Percentiles rank a stretch among this genome's conserved stretches.
phyloP scores from a whole-genome alignment of 2,329 filamentous ascomycete genomes.

The Tolypocladium tundrense region DNA sequence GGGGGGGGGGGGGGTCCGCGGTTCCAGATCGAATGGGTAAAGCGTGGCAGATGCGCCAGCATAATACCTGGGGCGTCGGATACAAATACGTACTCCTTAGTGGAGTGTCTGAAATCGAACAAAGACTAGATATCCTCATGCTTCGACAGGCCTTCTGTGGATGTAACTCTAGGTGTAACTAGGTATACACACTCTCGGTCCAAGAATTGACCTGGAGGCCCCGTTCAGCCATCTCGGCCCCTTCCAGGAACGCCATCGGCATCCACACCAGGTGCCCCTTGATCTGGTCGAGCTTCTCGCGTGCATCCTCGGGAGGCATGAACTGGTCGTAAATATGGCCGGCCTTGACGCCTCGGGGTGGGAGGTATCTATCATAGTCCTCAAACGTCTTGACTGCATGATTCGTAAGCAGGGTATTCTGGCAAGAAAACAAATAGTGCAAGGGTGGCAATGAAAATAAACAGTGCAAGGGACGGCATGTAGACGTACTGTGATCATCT shows the following conservation, averaged over 20 bases:
- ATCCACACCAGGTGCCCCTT: conserved; percentile 91
- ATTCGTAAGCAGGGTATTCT: conserved; percentile 4
- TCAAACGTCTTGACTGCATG: conserved; percentile 68
- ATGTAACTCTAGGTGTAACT: conserved; percentile 20
- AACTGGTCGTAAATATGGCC: conserved; percentile 82
- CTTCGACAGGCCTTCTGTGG: background rate
- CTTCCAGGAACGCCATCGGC: conserved; percentile 76
- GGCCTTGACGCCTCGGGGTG: conserved; percentile 58
- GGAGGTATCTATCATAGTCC: conserved; percentile 76
- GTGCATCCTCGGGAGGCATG: conserved; percentile 61
- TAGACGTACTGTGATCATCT: conserved; percentile 61
- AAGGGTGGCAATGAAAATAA: background rate
- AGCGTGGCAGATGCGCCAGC: background rate
- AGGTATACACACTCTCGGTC: conserved; percentile 78
- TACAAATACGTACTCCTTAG: background rate
- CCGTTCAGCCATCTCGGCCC: conserved; percentile 81
- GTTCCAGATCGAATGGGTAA: background rate
- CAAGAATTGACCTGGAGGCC: conserved; percentile 77
- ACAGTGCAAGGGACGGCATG: background rate
- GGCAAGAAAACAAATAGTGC: background rate
- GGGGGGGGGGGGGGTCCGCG: no score
- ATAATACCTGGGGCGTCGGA: background rate
- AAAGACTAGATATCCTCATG: background rate
- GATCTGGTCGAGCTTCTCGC: conserved; percentile 66
- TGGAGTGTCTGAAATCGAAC: background rate